Evolutionary conservation across 2,329 filamentous ascomycete genomes (phyloP).

Genomic region (Alternaria sp.): DNA sequence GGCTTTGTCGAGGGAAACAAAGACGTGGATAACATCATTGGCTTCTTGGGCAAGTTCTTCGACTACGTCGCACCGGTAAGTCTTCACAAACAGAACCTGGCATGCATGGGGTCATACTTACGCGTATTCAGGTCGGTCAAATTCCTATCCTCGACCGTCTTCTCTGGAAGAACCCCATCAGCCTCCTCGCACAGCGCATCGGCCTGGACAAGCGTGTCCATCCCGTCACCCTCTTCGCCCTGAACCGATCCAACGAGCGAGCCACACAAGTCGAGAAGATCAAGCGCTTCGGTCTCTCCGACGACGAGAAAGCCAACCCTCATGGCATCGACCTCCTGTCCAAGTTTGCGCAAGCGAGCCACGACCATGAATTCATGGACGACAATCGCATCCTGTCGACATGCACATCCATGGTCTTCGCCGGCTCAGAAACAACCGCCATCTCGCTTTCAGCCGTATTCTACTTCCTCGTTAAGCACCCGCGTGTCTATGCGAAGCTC

Average conservation of each 20-base stretch:
- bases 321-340: constrained; percentile 67
- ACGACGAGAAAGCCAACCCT: constrained; percentile 37
- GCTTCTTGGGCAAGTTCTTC: constrained; percentile 68
- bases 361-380: constrained; percentile 74
- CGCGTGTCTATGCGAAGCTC: constrained; percentile 61
- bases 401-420: constrained; percentile 74
- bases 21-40: constrained; percentile 77
- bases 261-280: constrained; percentile 60
- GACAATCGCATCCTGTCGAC: constrained; percentile 73
- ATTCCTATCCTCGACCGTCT: constrained; percentile 74
- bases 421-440: constrained; percentile 80
- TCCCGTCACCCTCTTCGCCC: constrained; percentile 75
- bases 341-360: constrained; percentile 73
- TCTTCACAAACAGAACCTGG: background rate
- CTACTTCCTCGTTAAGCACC: constrained; percentile 74
- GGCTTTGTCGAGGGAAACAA: constrained; percentile 77
- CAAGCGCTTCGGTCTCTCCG: constrained; percentile 50
- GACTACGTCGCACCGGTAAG: constrained; percentile 73
- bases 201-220: constrained; percentile 73
- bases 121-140: constrained; percentile 66
- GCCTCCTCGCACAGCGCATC: constrained; percentile 70
- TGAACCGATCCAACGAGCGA: constrained; percentile 70
- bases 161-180: constrained; percentile 77
- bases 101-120: constrained; percentile 8
- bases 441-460: constrained; percentile 75